A percentile compares a stretch with the other conserved stretches of the same genome.
Evolutionary conservation across 371 early-diverging fungal genomes (phyloP).

Genomic region (Mortierella sp.): DNA sequence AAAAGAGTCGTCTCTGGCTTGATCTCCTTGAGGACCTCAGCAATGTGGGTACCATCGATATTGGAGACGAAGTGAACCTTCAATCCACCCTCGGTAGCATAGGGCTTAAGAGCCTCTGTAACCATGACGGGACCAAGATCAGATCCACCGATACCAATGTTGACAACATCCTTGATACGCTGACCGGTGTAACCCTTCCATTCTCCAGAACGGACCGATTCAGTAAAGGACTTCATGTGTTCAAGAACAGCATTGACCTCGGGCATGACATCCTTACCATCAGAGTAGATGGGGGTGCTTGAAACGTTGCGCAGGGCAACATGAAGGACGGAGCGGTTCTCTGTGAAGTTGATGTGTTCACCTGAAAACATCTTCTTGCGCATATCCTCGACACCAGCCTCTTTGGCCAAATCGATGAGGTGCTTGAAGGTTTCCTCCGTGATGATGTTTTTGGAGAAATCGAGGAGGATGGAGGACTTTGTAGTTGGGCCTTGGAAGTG

Average conservation of each 20-base stretch:
- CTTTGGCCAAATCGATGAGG: conserved; percentile 86
- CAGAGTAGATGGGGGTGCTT: conserved; percentile 83
- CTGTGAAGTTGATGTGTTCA: conserved; percentile 97
- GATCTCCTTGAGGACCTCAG: conserved; percentile 89
- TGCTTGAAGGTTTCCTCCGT: conserved; percentile 83
- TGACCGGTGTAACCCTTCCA: conserved; percentile 98
- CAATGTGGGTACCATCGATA: conserved; percentile 98
- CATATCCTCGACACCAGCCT: conserved; percentile 88
- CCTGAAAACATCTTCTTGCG: conserved; percentile 96
- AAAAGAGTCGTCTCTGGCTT: conserved; percentile 96
- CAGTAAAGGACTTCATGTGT: conserved; percentile 91
- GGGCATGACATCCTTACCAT: conserved; percentile 92
- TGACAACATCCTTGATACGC: conserved; percentile 94
- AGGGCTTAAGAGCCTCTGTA: conserved; percentile 96
- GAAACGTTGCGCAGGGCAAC: conserved; percentile 93
- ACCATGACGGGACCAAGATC: conserved; percentile 99
- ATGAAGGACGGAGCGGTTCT: conserved; percentile 98
- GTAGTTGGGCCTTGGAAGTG: conserved; percentile 76
- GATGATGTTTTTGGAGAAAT: conserved; percentile 95
- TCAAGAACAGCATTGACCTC: conserved; percentile 94
- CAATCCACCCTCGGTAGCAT: conserved; percentile 77
- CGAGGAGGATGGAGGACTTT: conserved; percentile 83
- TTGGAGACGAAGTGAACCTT: conserved; percentile 97
- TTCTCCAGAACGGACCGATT: conserved; percentile 86
- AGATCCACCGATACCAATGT: conserved; percentile 99